phyloP scores from a whole-genome alignment of 164 flowering plant genomes.

The Stephania japonica region DNA sequence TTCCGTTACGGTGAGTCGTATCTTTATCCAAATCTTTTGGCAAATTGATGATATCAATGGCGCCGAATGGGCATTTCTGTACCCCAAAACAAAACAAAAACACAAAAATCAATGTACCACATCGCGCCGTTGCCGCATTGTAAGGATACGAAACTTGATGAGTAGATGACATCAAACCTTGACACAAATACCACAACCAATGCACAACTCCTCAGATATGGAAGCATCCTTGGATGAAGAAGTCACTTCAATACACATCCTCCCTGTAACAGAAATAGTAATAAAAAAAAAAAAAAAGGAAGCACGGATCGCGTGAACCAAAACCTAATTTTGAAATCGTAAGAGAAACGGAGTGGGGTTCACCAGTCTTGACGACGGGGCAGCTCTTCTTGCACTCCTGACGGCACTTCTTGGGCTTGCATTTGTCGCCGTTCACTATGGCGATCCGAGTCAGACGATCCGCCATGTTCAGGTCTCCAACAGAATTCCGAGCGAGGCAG shows the following conservation, averaged over 20 bases:
- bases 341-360: too few species aligned
- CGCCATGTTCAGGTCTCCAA: conserved; percentile 41
- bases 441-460: conserved; percentile 93
- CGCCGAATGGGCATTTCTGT: conserved; percentile 97
- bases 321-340: too few species aligned
- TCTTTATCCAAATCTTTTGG: conserved; percentile 95
- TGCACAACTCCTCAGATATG: conserved; percentile 93
- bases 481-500: too few species aligned
- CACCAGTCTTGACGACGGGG: conserved; percentile 96
- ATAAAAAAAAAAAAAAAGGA: too few species aligned
- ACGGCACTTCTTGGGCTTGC: conserved; percentile 95
- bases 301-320: too few species aligned
- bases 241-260: conserved; percentile 88
- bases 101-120: neutral
- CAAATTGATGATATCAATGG: conserved; percentile 84
- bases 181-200: conserved; percentile 98
- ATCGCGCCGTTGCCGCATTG: neutral
- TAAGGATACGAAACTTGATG: too few species aligned
- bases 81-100: conserved; percentile 12
- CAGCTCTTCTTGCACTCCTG: conserved; percentile 95
- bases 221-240: conserved; percentile 73
- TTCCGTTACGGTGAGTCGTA: conserved; percentile 96
- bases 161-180: conserved; percentile 50
- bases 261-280: conserved; percentile 61
- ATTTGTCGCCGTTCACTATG: conserved; percentile 69